phyloP scores from a whole-genome alignment of 345 rosid species.

The Aurinia saxatilis region DNA sequence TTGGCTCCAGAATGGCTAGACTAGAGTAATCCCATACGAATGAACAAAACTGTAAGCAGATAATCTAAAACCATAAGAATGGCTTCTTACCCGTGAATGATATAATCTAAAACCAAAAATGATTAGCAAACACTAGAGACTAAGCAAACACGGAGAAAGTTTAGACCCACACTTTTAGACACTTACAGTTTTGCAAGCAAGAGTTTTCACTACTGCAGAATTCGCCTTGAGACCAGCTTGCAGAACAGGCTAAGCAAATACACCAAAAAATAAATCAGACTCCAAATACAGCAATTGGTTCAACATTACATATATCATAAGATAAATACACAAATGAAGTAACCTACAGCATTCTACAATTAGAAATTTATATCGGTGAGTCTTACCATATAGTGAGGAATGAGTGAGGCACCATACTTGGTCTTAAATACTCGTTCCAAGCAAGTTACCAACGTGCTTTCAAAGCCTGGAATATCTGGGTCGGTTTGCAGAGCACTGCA shows the following conservation, averaged over 20 bases:
- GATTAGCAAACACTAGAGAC: slow-evolving; percentile 1
- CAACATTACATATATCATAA: background rate
- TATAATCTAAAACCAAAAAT: slow-evolving; percentile 31
- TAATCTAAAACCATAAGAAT: background rate
- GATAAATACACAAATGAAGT: background rate
- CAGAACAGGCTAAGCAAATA: slow-evolving; percentile 51
- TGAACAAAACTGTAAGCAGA: background rate
- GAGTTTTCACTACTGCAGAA: slow-evolving; percentile 47
- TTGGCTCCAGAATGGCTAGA: background rate
- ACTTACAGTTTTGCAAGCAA: slow-evolving; percentile 85
- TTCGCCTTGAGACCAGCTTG: slow-evolving; percentile 63
- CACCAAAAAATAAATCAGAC: background rate
- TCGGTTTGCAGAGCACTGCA: slow-evolving; percentile 66
- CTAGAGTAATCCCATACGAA: background rate
- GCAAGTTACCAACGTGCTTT: slow-evolving; percentile 48
- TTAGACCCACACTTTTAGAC: background rate
- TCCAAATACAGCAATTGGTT: background rate
- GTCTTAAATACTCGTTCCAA: slow-evolving; percentile 66
- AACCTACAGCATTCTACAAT: background rate
- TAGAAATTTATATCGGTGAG: background rate
- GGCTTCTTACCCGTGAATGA: slow-evolving; percentile 50
- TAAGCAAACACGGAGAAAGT: background rate
- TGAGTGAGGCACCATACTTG: slow-evolving; percentile 65
- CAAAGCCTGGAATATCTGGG: slow-evolving; percentile 50
- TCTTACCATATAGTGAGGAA: slow-evolving; percentile 70